Percentiles rank a stretch among this genome's conserved stretches.
phyloP scores from a whole-genome alignment of 2,329 filamentous ascomycete genomes.

The Monilinia polystroma region DNA sequence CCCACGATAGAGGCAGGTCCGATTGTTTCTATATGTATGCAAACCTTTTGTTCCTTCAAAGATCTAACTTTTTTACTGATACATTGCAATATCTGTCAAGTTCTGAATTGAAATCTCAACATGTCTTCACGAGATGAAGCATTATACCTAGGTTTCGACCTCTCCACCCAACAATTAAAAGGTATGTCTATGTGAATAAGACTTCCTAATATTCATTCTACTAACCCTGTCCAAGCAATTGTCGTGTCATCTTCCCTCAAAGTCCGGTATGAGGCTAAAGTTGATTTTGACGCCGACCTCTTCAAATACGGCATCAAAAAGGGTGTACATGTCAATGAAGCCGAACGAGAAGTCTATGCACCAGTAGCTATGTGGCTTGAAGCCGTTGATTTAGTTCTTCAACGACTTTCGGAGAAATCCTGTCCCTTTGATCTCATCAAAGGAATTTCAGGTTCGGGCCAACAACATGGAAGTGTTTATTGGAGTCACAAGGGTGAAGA shows the following conservation, averaged over 20 bases:
- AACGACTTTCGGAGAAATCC: slow-evolving; percentile 65
- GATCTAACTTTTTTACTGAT: neutral
- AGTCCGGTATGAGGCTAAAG: slow-evolving; percentile 80
- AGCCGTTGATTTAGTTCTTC: slow-evolving; percentile 81
- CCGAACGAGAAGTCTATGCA: slow-evolving; percentile 85
- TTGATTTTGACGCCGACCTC: slow-evolving; percentile 90
- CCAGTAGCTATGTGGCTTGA: slow-evolving; percentile 95
- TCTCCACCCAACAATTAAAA: slow-evolving; percentile 96
- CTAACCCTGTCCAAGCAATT: slow-evolving; percentile 56
- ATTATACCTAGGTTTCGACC: slow-evolving; percentile 88
- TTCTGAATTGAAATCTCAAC: slow-evolving; percentile 24
- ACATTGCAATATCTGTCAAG: neutral
- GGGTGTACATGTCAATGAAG: slow-evolving; percentile 79
- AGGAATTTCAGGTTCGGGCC: slow-evolving; percentile 86
- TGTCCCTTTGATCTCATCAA: slow-evolving; percentile 73
- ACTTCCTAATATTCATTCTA: slow-evolving; percentile 18
- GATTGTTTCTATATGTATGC: slow-evolving; percentile 4
- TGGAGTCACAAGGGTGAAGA: slow-evolving; percentile 72
- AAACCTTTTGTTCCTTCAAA: slow-evolving; percentile 11
- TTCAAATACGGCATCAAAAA: slow-evolving; percentile 77
- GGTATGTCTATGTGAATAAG: slow-evolving; percentile 48
- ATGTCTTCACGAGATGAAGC: slow-evolving; percentile 50
- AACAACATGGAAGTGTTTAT: slow-evolving; percentile 97
- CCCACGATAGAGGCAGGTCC: slow-evolving; percentile 19
- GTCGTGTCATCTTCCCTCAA: slow-evolving; percentile 81